These are phyloP conservation scores for Wakefieldia striispora DNA, from an alignment of 768 basidiomycete genomes.

Conservation along the genomic window DNA sequence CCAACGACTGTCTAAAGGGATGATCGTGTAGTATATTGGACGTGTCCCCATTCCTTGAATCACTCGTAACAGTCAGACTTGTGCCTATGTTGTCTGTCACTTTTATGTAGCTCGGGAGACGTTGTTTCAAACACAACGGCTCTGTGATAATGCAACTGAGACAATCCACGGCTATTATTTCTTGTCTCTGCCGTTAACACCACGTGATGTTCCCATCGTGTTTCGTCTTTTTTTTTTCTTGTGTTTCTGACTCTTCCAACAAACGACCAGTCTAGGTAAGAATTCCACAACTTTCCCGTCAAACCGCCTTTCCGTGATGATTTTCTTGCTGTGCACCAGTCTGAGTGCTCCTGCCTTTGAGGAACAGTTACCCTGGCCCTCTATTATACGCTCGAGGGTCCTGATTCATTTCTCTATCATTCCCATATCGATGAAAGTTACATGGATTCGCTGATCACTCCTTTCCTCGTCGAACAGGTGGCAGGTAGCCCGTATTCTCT, in stretches of 20 bases:
- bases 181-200: too few relatives aligned
- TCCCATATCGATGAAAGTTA: background rate
- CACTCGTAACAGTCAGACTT: background rate
- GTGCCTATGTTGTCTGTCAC: constrained; percentile 8
- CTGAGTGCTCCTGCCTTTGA: constrained; percentile 33
- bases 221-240: too few relatives aligned
- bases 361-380: constrained; percentile 31
- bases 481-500: too few relatives aligned
- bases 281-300: background rate
- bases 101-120: constrained; percentile 6
- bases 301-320: constrained; percentile 24
- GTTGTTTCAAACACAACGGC: too few relatives aligned
- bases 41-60: background rate
- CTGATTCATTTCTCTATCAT: constrained; percentile 17
- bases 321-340: constrained; percentile 37
- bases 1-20: constrained; percentile 11
- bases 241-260: too few relatives aligned
- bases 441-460: too few relatives aligned
- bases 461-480: too few relatives aligned
- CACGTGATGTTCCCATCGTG: too few relatives aligned
- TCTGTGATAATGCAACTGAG: too few relatives aligned
- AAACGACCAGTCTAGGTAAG: constrained; percentile 2
- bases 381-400: constrained; percentile 35
- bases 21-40: constrained; percentile 11
- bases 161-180: too few relatives aligned